Percentiles rank a stretch among this genome's conserved stretches.
phyloP scores from a whole-genome alignment of 2,329 filamentous ascomycete genomes.

The Sclerotinia trifoliorum region DNA sequence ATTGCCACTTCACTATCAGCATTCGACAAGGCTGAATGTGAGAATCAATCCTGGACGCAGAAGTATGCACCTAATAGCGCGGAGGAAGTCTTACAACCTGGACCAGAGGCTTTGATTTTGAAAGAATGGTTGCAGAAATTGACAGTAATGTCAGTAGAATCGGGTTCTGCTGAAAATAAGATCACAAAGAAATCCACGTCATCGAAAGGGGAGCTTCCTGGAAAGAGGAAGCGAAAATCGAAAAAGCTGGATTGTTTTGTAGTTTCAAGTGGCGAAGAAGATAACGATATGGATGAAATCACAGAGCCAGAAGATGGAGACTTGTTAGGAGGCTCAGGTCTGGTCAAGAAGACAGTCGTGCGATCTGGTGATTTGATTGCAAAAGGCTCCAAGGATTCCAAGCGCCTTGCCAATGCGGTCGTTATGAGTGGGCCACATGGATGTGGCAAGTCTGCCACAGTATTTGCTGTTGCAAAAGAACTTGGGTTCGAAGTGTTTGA shows the following conservation, averaged over 20 bases:
- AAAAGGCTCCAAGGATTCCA: constrained; percentile 45
- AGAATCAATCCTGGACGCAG: constrained; percentile 70
- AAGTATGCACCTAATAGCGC: constrained; percentile 78
- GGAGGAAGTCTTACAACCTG: constrained; percentile 71
- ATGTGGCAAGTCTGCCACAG: constrained; percentile 88
- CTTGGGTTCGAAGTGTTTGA: constrained; percentile 93
- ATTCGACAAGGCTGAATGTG: constrained; percentile 77
- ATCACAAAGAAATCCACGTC: constrained; percentile 25
- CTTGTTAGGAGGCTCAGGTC: constrained; percentile 41
- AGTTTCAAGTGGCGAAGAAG: constrained; percentile 74
- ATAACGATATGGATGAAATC: constrained; percentile 66
- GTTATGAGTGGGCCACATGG: constrained; percentile 86
- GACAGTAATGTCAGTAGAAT: constrained; percentile 74
- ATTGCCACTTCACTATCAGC: constrained; percentile 66
- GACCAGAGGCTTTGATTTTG: constrained; percentile 67
- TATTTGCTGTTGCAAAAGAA: constrained; percentile 90
- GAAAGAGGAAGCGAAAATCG: constrained; percentile 62
- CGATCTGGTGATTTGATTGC: constrained; percentile 43
- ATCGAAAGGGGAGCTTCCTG: constrained; percentile 41
- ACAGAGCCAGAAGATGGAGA: constrained; percentile 56
- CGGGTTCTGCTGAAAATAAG: constrained; percentile 44
- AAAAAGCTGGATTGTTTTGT: constrained; percentile 80
- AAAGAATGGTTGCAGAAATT: constrained; percentile 79
- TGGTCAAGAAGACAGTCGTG: constrained; percentile 55
- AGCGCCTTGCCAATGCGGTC: constrained; percentile 69